Evolutionary conservation across 495 filamentous ascomycete species (phyloP).

Genomic region (Amphirosellinia nigrospora): DNA sequence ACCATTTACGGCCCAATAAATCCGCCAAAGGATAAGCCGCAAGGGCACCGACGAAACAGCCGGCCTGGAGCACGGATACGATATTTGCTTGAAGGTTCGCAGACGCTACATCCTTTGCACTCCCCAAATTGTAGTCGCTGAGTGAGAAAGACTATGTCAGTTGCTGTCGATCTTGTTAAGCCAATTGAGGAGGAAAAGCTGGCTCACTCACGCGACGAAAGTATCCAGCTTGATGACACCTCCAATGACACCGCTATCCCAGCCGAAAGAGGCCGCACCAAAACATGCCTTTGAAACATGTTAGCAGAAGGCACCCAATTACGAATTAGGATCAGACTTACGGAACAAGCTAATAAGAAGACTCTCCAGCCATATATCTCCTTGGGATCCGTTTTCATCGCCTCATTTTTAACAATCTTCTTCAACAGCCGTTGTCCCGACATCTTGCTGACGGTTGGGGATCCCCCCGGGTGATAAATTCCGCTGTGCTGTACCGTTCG

Average conservation of each 20-base stretch:
- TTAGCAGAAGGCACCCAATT: constrained; percentile 4
- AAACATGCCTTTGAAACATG: constrained; percentile 64
- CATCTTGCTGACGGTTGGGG: constrained; percentile 37
- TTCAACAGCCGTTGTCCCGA: constrained; percentile 51
- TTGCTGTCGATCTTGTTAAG: constrained; percentile 40
- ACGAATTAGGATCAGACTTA: constrained; percentile 40
- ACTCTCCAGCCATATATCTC: constrained; percentile 84
- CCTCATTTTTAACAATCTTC: constrained; percentile 77
- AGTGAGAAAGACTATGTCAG: constrained; percentile 35
- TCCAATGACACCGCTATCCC: constrained; percentile 70
- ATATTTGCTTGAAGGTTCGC: constrained; percentile 55
- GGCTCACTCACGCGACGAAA: constrained; percentile 40
- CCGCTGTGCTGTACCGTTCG: background rate
- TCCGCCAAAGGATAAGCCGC: constrained; percentile 59
- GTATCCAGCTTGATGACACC: constrained; percentile 63
- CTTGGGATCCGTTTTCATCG: constrained; percentile 73
- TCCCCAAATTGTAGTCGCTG: constrained; percentile 46
- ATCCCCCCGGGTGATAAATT: background rate
- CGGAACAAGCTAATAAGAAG: constrained; percentile 70
- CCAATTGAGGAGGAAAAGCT: constrained; percentile 39
- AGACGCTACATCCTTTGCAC: constrained; percentile 33
- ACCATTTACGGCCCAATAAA: constrained; percentile 58
- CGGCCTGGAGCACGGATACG: constrained; percentile 70
- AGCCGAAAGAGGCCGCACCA: constrained; percentile 76
- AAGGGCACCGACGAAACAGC: constrained; percentile 70